A percentile compares a stretch with the other conserved stretches of the same genome.
These are phyloP conservation scores for Ophiostoma sp. DNA, from an alignment of 2,329 filamentous ascomycete genomes.

Conservation along the genomic window DNA sequence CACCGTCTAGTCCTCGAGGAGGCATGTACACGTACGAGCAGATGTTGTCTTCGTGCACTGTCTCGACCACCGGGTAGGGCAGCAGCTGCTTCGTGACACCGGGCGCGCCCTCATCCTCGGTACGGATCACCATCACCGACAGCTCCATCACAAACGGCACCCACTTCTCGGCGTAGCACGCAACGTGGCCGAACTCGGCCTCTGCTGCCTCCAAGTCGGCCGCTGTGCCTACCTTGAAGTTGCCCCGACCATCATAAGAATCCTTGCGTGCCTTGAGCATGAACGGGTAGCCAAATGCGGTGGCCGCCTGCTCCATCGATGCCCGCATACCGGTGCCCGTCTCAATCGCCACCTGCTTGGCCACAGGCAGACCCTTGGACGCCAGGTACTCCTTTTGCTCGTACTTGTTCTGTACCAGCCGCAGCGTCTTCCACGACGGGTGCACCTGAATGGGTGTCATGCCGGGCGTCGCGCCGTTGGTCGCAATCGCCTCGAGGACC, in stretches of 20 bases:
- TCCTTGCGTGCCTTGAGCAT: constrained; percentile 92
- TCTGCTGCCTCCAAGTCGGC: constrained; percentile 62
- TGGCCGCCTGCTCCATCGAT: constrained; percentile 64
- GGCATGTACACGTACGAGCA: constrained; percentile 88
- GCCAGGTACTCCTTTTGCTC: constrained; percentile 80
- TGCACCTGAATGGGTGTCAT: constrained; percentile 59
- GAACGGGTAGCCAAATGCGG: constrained; percentile 73
- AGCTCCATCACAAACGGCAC: constrained; percentile 83
- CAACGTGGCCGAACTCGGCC: constrained; percentile 65
- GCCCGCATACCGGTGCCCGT: constrained; percentile 53
- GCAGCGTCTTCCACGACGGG: constrained; percentile 82
- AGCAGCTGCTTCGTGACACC: constrained; percentile 54
- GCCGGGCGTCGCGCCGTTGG: constrained; percentile 50
- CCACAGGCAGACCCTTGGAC: constrained; percentile 68
- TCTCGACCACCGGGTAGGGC: constrained; percentile 89
- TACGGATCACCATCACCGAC: constrained; percentile 92
- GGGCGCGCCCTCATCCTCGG: constrained; percentile 59
- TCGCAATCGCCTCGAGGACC: constrained; percentile 78
- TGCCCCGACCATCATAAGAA: constrained; percentile 86
- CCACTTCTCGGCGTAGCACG: constrained; percentile 88
- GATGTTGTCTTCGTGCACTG: constrained; percentile 90
- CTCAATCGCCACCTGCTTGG: constrained; percentile 66
- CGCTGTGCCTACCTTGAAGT: constrained; percentile 51
- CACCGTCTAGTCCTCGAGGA: constrained; percentile 54
- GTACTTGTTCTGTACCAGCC: constrained; percentile 92